Evolutionary conservation across 192 early-diverging fungal genomes (phyloP).

Genomic region (Umbelopsis sp.): DNA sequence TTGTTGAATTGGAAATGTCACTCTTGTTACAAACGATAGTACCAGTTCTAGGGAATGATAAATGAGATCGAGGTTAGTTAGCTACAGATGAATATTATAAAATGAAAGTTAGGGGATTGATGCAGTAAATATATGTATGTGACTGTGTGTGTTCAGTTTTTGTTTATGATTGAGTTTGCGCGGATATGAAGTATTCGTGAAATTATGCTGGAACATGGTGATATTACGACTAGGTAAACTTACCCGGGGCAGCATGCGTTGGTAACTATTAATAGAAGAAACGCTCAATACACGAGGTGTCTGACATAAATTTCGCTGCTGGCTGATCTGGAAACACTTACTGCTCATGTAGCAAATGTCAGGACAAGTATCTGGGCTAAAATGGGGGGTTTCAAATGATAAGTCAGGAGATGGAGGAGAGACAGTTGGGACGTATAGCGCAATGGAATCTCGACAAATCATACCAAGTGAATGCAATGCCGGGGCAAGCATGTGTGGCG

Average conservation of each 20-base stretch:
- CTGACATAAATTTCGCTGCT: neutral
- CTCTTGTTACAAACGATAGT: conserved; percentile 1
- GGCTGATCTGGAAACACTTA: neutral
- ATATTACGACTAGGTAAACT: neutral
- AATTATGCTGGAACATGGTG: too few relatives aligned
- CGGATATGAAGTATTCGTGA: too few relatives aligned
- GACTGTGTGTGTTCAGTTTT: too few relatives aligned
- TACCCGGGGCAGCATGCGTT: conserved; percentile 10
- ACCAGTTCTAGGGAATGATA: neutral
- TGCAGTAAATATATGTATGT: too few relatives aligned
- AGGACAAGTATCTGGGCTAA: neutral
- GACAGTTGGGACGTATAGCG: neutral
- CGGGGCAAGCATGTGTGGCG: neutral
- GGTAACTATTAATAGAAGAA: neutral
- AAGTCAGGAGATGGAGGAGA: neutral
- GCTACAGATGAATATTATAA: neutral
- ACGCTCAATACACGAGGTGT: neutral
- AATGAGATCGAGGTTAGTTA: neutral
- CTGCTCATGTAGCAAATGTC: neutral
- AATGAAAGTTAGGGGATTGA: neutral
- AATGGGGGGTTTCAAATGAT: neutral
- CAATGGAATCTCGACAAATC: neutral
- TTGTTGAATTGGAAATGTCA: neutral
- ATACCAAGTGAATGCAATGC: conserved; percentile 11
- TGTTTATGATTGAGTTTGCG: too few relatives aligned